Base-by-base conservation (phyloP, 2,329 filamentous ascomycete species). In the Cercospora sp. region DNA sequence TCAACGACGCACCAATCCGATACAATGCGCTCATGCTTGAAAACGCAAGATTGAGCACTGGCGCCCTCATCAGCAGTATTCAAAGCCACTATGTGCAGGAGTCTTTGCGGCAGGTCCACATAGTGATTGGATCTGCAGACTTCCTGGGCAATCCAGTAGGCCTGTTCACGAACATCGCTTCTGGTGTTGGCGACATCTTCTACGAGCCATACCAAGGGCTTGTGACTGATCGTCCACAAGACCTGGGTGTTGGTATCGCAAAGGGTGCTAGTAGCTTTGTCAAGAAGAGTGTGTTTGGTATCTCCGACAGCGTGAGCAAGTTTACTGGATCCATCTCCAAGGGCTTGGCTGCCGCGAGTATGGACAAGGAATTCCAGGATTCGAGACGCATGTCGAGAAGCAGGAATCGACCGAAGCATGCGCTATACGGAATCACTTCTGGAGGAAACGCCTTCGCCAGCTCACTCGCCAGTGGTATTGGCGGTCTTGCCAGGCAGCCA, bases 301-400 rank as follows among this genome's bases (percentile, higher is more conserved):
- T 99, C 79, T 96, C 91, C 1, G 96, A 99, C 83, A 97, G 93
- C 76, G 94, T 99, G 82, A 95, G 94, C 74, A 99, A 99, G 79
- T 92, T 98, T 78, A 99, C 96, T 1, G 96, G 96, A 63, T 97
- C 93, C 79, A 91, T 99, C 80, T 96, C 94, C 73, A 99, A 99
- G 82, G 95, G 95, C 68, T 88, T 99, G 59, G 93, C 95, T 2
- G 95, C 94, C 37, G 95, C 95, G 18, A 97, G 94, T 5, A 87
- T 99, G 72, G 95, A 99, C 83, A 98, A 99, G 80, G 94, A 99
- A 78, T 99, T 98, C 83, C 96, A 99, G 79, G 94, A 98, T 79
- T 90, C 94, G 69, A 90, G 95, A 63, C 91, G 96, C 67, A 99
- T 98, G 85, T 94, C 94, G 3, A 89, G 93, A 69, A 92, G 93